phyloP scores from a whole-genome alignment of 2,329 filamentous ascomycete species.

The Epichloe uncinata region DNA sequence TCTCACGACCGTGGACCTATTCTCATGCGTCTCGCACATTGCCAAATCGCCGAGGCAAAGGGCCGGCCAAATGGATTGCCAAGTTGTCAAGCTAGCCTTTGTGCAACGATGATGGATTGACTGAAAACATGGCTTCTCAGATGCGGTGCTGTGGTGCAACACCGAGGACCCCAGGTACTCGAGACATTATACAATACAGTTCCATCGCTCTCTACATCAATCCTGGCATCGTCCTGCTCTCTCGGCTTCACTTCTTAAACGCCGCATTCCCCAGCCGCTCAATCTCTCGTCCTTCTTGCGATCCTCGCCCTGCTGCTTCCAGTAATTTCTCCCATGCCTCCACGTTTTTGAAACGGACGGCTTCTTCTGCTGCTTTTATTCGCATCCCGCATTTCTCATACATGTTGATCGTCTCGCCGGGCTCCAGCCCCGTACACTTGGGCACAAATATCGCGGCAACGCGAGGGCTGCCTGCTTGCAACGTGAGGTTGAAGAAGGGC shows the following conservation, averaged over 20 bases:
- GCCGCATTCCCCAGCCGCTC: constrained; percentile 57
- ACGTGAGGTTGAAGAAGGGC: constrained; percentile 83
- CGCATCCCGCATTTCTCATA: constrained; percentile 92
- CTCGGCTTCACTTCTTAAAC: constrained; percentile 29
- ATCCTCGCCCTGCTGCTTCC: constrained; percentile 56
- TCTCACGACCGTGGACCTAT: no score
- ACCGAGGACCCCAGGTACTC: no score
- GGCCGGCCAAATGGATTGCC: no score
- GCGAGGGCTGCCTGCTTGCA: constrained; percentile 81
- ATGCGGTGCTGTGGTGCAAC: no score
- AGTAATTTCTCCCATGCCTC: constrained; percentile 62
- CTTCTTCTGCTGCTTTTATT: constrained; percentile 82
- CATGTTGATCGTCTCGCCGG: constrained; percentile 69
- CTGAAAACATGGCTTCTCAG: no score
- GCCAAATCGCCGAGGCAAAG: no score
- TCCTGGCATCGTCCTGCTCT: no score
- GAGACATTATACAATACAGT: no score
- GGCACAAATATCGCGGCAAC: constrained; percentile 73
- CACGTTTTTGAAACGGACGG: constrained; percentile 65
- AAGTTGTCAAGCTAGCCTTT: no score
- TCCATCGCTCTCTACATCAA: no score
- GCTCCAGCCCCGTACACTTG: constrained; percentile 64
- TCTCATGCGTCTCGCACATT: no score
- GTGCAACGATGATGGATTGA: no score
- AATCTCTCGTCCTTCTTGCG: constrained; percentile 60